Evolutionary conservation across 2,329 filamentous ascomycete genomes (phyloP).

Genomic region (Fusarium pseudocircinatum): DNA sequence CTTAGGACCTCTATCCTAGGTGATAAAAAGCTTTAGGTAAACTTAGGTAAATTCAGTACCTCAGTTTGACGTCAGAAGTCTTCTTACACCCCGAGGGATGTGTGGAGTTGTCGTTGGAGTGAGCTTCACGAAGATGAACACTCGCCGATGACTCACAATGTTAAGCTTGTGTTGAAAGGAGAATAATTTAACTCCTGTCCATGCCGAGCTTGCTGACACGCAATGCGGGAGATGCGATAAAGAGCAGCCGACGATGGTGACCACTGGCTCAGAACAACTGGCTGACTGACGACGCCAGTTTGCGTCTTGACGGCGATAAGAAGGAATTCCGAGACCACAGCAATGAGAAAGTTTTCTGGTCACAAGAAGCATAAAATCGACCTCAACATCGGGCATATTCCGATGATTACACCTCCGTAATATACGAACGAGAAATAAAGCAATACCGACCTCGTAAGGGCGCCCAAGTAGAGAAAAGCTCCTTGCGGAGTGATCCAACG

Average conservation of each 20-base stretch:
- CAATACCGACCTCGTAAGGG: neutral
- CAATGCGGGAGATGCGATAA: accelerated
- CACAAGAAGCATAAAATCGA: too few relatives aligned
- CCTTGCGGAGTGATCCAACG: accelerated
- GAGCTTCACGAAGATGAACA: neutral
- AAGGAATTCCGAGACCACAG: neutral
- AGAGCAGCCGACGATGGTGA: neutral
- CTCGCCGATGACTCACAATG: neutral
- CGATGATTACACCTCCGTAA: too few relatives aligned
- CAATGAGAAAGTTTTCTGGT: neutral
- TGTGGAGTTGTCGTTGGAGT: too few relatives aligned
- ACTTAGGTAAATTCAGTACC: too few relatives aligned
- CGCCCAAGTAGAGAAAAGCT: too few relatives aligned
- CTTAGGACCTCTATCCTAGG: too few relatives aligned
- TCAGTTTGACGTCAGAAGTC: too few relatives aligned
- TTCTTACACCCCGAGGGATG: too few relatives aligned
- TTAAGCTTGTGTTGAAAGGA: accelerated
- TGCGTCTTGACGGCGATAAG: neutral
- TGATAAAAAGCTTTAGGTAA: too few relatives aligned
- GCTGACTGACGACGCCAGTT: neutral
- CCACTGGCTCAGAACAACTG: neutral
- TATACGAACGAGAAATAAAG: neutral
- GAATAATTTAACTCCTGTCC: neutral
- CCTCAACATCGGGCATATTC: neutral
- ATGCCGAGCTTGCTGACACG: neutral